Evolutionary conservation across 371 early-diverging fungal genomes (phyloP).

Genomic region (Mortierella sp.): DNA sequence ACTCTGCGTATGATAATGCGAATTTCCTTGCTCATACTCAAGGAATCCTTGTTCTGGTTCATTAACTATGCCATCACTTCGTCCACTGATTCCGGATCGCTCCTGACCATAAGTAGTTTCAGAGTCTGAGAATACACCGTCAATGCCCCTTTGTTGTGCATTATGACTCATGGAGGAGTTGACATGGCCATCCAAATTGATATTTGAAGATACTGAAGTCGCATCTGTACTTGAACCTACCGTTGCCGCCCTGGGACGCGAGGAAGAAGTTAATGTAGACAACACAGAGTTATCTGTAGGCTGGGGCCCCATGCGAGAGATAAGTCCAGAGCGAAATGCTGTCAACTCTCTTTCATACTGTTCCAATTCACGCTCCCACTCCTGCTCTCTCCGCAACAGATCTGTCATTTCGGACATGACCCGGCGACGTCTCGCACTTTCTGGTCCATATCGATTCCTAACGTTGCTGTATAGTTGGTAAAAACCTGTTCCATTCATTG

Average conservation of each 20-base stretch:
- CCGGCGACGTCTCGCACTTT: constrained; percentile 23
- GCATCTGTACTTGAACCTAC: not conserved
- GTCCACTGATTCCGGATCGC: not conserved
- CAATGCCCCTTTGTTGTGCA: not conserved
- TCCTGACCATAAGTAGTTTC: not conserved
- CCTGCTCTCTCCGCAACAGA: constrained; percentile 30
- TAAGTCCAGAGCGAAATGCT: not conserved
- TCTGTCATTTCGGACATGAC: constrained; percentile 46
- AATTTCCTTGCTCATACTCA: constrained; percentile 46
- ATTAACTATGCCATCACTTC: not conserved
- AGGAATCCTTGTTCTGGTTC: constrained; percentile 15
- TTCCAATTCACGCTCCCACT: constrained; percentile 39
- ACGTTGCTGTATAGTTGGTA: constrained; percentile 41
- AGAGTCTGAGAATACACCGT: not conserved
- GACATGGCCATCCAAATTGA: too few species aligned
- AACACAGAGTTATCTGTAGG: not conserved
- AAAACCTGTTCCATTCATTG: constrained; percentile 6
- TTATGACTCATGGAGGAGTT: too few species aligned
- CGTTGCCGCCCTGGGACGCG: not conserved
- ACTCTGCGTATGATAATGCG: constrained; percentile 32
- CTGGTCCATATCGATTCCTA: constrained; percentile 37
- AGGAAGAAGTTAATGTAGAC: not conserved
- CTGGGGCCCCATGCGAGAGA: not conserved
- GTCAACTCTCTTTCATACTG: constrained; percentile 26
- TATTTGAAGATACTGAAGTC: not conserved